Percentiles rank a stretch among this genome's conserved stretches.
phyloP scores from a whole-genome alignment of 2,329 filamentous ascomycete genomes.

The Talaromyces sp. region DNA sequence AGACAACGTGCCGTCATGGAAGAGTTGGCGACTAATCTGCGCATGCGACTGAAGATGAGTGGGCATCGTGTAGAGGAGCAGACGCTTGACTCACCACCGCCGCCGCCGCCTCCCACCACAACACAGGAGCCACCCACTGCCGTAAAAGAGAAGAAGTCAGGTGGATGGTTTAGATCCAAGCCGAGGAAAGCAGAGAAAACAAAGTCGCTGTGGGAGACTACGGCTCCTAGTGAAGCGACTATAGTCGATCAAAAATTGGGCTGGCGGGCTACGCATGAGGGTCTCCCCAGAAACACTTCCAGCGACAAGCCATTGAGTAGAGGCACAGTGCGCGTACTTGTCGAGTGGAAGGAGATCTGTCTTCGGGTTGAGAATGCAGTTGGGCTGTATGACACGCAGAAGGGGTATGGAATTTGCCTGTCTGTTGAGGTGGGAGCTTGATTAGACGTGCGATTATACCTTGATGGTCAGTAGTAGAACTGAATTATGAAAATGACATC shows the following conservation, averaged over 20 bases:
- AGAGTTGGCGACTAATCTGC: slow-evolving; percentile 37
- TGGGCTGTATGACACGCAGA: slow-evolving; percentile 44
- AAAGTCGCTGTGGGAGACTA: slow-evolving; percentile 17
- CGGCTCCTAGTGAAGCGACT: slow-evolving; percentile 18
- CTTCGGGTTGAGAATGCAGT: slow-evolving; percentile 44
- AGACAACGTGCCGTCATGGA: slow-evolving; percentile 38
- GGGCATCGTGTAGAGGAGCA: slow-evolving; percentile 22
- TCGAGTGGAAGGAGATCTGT: slow-evolving; percentile 38
- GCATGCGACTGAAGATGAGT: slow-evolving; percentile 25
- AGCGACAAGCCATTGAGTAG: slow-evolving; percentile 16
- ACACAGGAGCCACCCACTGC: not conserved
- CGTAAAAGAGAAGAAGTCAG: slow-evolving; percentile 4
- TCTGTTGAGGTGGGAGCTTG: slow-evolving; percentile 29
- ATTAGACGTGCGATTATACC: slow-evolving; percentile 15
- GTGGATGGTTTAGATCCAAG: slow-evolving; percentile 13
- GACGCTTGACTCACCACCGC: not conserved
- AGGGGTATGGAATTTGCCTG: slow-evolving; percentile 33
- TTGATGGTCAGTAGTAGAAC: not conserved
- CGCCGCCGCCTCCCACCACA: not conserved
- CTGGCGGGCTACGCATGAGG: slow-evolving; percentile 26
- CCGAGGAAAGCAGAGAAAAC: slow-evolving; percentile 18
- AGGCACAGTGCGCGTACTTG: slow-evolving; percentile 30
- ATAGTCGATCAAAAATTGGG: slow-evolving; percentile 29
- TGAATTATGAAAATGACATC: not conserved
- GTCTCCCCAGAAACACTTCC: not conserved